A percentile compares a stretch with the other conserved stretches of the same genome.
Evolutionary conservation across 2,329 filamentous ascomycete species (phyloP).

Genomic region (Trichoderma arundinaceum): DNA sequence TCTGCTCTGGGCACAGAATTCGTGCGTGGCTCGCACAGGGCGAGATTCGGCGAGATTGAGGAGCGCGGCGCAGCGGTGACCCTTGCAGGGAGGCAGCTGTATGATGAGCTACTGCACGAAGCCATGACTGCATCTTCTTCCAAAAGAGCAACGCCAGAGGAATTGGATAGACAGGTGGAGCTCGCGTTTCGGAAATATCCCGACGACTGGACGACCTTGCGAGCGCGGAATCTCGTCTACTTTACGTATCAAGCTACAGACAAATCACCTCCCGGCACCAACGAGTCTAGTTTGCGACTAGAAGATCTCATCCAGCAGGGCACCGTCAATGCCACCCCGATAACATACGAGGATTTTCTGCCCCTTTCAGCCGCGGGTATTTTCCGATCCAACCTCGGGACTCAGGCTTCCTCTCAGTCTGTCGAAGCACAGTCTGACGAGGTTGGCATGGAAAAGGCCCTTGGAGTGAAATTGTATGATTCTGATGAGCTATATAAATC

Average conservation of each 20-base stretch:
- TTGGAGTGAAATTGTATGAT: slow-evolving; percentile 28
- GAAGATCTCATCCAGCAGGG: slow-evolving; percentile 44
- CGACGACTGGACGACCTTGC: slow-evolving; percentile 49
- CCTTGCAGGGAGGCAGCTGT: slow-evolving; percentile 50
- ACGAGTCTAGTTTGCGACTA: slow-evolving; percentile 30
- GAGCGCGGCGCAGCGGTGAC: slow-evolving; percentile 59
- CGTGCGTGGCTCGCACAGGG: slow-evolving; percentile 50
- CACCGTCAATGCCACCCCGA: slow-evolving; percentile 47
- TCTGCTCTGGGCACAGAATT: slow-evolving; percentile 31
- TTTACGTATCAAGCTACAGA: slow-evolving; percentile 42
- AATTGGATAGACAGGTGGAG: slow-evolving; percentile 37
- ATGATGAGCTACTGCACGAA: slow-evolving; percentile 50
- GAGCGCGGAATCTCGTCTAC: slow-evolving; percentile 47
- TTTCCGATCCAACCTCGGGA: slow-evolving; percentile 52
- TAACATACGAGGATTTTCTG: slow-evolving; percentile 61
- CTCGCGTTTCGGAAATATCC: slow-evolving; percentile 48
- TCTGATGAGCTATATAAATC: slow-evolving; percentile 34
- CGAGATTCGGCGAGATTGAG: slow-evolving; percentile 60
- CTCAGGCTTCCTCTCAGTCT: neutral
- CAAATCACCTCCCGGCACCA: slow-evolving; percentile 1
- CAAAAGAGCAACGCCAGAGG: neutral
- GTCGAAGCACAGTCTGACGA: slow-evolving; percentile 23
- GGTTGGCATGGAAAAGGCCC: slow-evolving; percentile 31
- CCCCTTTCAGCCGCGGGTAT: slow-evolving; percentile 60
- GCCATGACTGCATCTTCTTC: slow-evolving; percentile 34